A percentile compares a stretch with the other conserved stretches of the same genome.
phyloP scores from a whole-genome alignment of 2,329 filamentous ascomycete genomes.

The Colletotrichum lupini region DNA sequence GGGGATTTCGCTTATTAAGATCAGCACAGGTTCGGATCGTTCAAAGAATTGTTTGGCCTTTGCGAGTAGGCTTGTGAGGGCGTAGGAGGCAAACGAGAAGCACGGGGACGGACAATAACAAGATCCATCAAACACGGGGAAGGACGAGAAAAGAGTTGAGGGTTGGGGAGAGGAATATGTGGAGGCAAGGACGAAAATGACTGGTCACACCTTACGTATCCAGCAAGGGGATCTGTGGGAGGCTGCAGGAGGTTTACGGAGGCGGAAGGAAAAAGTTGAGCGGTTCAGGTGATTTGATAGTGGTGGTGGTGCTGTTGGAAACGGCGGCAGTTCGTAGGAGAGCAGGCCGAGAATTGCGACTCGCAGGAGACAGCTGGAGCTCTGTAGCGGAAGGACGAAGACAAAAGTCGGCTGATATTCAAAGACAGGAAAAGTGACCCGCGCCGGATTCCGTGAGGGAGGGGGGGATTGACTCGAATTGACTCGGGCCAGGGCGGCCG shows the following conservation, averaged over 20 bases:
- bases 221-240: conserved; percentile 12
- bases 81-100: conserved; percentile 4
- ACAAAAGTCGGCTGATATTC: conserved; percentile 26
- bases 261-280: not conserved
- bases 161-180: conserved; percentile 20
- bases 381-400: conserved; percentile 13
- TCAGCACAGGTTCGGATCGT: conserved; percentile 15
- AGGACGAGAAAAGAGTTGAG: conserved; percentile 24
- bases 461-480: conserved; percentile 9
- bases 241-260: conserved; percentile 10
- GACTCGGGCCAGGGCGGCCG: conserved; percentile 31
- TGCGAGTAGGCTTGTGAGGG: not conserved
- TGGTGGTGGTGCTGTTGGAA: not conserved
- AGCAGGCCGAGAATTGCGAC: not conserved
- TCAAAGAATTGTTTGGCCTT: not conserved
- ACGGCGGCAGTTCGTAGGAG: not conserved
- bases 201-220: conserved; percentile 32
- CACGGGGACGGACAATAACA: not conserved
- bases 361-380: not conserved
- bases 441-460: conserved; percentile 27
- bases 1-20: conserved; percentile 18
- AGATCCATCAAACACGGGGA: conserved; percentile 19
- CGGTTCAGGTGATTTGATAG: not conserved
- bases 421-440: conserved; percentile 12
- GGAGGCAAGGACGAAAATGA: conserved; percentile 31